Percentiles rank a stretch among this genome's conserved stretches.
Evolutionary conservation across 1,284 basidiomycete genomes (phyloP).

Genomic region (Fistulinella staudtii): DNA sequence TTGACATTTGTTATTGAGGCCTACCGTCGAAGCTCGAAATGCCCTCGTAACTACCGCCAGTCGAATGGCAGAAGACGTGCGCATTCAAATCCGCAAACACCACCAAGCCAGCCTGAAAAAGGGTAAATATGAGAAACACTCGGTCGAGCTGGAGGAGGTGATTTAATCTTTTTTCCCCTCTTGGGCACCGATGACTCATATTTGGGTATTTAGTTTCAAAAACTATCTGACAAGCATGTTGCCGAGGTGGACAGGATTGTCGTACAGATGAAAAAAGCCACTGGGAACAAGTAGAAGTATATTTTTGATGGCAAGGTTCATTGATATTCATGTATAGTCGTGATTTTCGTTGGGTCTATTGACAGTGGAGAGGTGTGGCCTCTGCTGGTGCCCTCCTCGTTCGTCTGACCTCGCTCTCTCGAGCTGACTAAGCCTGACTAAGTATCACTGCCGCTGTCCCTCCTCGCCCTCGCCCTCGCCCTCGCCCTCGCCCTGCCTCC

Average conservation of each 20-base stretch:
- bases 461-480: too few species aligned
- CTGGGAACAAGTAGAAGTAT: constrained; percentile 32
- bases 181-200: background rate
- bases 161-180: constrained; percentile 5
- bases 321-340: too few species aligned
- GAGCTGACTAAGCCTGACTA: too few species aligned
- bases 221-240: constrained; percentile 57
- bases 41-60: constrained; percentile 51
- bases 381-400: too few species aligned
- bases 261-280: constrained; percentile 58
- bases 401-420: too few species aligned
- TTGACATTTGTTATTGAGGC: too few species aligned
- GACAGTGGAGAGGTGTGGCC: too few species aligned
- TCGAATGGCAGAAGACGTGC: constrained; percentile 65
- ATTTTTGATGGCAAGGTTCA: too few species aligned
- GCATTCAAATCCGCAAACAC: constrained; percentile 66
- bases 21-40: constrained; percentile 67
- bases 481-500: too few species aligned
- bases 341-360: too few species aligned
- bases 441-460: too few species aligned
- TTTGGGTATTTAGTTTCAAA: constrained; percentile 56
- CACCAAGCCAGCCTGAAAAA: constrained; percentile 64
- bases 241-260: constrained; percentile 64
- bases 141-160: constrained; percentile 63
- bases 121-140: constrained; percentile 63